Percentiles rank a stretch among this genome's conserved stretches.
Evolutionary conservation across 805 yeast species (phyloP).

Genomic region (Lipomyces anomalus): DNA sequence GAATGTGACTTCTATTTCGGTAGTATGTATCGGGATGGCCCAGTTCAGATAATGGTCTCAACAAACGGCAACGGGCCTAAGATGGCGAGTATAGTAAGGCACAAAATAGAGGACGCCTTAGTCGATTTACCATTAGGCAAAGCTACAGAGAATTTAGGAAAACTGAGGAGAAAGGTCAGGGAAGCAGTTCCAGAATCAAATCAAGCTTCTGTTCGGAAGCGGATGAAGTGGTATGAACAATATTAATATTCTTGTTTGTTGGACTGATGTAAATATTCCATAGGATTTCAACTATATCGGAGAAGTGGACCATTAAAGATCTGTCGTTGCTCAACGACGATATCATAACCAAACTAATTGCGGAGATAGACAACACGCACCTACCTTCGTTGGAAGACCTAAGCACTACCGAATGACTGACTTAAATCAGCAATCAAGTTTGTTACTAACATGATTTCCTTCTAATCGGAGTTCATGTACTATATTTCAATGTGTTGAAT

Average conservation of each 20-base stretch:
- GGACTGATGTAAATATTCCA: background rate
- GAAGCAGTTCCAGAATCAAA: constrained; percentile 13
- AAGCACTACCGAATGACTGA: too few species aligned
- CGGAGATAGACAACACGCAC: background rate
- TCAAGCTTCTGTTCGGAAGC: constrained; percentile 5
- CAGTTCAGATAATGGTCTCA: constrained; percentile 71
- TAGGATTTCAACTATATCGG: constrained; percentile 18
- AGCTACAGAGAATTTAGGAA: constrained; percentile 21
- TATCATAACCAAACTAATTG: constrained; percentile 4
- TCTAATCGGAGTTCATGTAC: background rate
- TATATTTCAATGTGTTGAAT: background rate
- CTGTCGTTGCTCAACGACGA: constrained; percentile 12
- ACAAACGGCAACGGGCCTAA: constrained; percentile 81
- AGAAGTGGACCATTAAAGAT: constrained; percentile 17
- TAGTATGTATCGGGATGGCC: constrained; percentile 64
- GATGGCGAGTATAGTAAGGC: constrained; percentile 57
- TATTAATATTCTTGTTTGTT: background rate
- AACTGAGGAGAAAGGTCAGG: constrained; percentile 13
- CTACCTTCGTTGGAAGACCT: too few species aligned
- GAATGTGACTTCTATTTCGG: constrained; percentile 84
- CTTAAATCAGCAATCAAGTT: too few species aligned
- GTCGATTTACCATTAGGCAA: constrained; percentile 11
- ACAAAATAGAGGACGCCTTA: constrained; percentile 40
- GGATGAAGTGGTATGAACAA: constrained; percentile 20
- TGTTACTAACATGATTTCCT: background rate